Base-by-base conservation (phyloP, 148 eudicot genomes). In the Amaranthus cruentus region DNA sequence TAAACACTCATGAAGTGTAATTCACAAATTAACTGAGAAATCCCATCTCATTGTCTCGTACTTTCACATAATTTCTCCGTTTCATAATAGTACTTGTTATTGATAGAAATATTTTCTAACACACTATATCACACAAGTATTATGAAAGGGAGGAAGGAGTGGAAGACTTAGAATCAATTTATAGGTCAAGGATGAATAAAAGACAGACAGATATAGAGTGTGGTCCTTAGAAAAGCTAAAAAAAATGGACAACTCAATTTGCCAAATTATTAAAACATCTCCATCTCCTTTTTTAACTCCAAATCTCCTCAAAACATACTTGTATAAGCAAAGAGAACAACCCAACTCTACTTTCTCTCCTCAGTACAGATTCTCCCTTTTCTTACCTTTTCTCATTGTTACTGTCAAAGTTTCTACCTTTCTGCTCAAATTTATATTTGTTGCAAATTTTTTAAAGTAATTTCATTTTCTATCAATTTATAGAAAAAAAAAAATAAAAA, bases 381-480 rank as follows among this genome's bases (percentile, higher is more conserved):
- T 66, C 21, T 13, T 7, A 53, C 28, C 43, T 48, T 66, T 48
- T 49, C 2, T 15, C 14, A 64, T 43, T 66, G 54, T 66, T 48
- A 66, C 69, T 66, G 15, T 66, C 69, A 66, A 66, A 65, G 54
- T 15, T 49, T 66, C 69, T 6, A 15, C 69, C 55, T 66, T 66
- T 66, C 49, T 47, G 9, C 28, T 28, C 38, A 28, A 28, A 28
- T 28, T 28, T 28, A 18, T 18, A 18, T 18, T 18, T 18, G 18
- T 18, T 18, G 2, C 9, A 65, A 65, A 65, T 14, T 63, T 12
- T 4, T 4, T 5, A 63, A 18, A 18, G 18, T 18, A 4, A 43
- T 63, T 63, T 47, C 47, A 14, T 47, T 63, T 66, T 3, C 12
- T 3, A 42, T 42, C 6, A 62, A 62, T 43, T 62, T 44, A 7